A percentile compares a stretch with the other conserved stretches of the same genome.
Evolutionary conservation across 1,139 yeast species (phyloP).

Genomic region (Geotrichum aggregatum): DNA sequence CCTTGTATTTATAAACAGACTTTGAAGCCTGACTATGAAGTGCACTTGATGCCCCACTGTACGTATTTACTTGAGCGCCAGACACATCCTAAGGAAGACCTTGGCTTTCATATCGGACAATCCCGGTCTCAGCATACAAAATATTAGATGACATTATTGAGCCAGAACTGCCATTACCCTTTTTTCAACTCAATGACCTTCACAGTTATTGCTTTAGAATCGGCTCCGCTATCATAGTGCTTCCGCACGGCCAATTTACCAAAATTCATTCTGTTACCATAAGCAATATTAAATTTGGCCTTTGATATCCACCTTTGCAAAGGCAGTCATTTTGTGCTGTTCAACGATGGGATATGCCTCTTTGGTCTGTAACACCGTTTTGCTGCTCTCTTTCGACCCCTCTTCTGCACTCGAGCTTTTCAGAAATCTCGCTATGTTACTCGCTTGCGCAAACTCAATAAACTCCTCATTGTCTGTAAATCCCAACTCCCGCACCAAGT

Average conservation of each 20-base stretch:
- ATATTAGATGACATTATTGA: too few species aligned
- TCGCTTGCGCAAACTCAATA: constrained; percentile 43
- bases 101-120: background rate
- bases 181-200: too few species aligned
- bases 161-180: too few species aligned
- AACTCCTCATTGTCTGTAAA: constrained; percentile 42
- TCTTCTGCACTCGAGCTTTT: constrained; percentile 22
- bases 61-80: background rate
- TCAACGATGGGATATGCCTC: constrained; percentile 49
- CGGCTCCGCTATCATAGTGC: background rate
- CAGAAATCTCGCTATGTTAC: constrained; percentile 44
- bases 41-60: too few species aligned
- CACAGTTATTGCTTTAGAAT: background rate
- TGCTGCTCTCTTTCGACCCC: constrained; percentile 14
- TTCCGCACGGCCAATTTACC: background rate
- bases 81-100: background rate
- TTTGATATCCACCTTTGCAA: constrained; percentile 77
- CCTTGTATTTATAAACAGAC: background rate
- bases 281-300: constrained; percentile 72
- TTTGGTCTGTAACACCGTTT: constrained; percentile 39
- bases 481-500: constrained; percentile 48
- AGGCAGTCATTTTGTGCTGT: constrained; percentile 40
- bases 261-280: background rate
- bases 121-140: too few species aligned
- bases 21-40: too few species aligned